Percentiles rank a stretch among this genome's conserved stretches.
Conservation (phyloP, 345 rosid genomes). For the Lepidium aucheri region DNA sequence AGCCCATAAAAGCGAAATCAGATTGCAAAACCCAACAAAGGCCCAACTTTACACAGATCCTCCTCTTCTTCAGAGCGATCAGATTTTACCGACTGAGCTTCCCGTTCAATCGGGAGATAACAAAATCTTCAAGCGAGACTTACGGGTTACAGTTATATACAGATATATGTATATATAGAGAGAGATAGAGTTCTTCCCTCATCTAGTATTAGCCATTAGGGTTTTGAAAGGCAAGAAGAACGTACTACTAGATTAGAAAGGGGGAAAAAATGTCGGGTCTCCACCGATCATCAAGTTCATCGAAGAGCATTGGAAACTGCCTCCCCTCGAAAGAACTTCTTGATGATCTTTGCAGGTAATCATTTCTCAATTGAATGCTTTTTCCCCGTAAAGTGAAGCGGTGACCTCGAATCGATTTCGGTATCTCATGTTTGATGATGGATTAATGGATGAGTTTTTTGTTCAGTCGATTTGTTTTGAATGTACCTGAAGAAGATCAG, state of each 20-base stretch:
- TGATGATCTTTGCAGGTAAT: conserved; percentile 97
- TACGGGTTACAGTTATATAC: background rate
- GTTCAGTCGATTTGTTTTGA: conserved; percentile 90
- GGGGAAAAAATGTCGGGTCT: conserved; percentile 47
- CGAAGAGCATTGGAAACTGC: conserved; percentile 60
- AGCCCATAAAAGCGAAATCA: background rate
- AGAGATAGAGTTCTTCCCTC: background rate
- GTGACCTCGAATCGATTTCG: background rate
- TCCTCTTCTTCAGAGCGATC: conserved; percentile 6
- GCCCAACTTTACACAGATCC: background rate
- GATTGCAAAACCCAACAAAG: background rate
- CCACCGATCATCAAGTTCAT: conserved; percentile 61
- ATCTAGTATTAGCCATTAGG: conserved; percentile 24
- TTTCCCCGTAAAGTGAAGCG: background rate
- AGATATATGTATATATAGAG: background rate
- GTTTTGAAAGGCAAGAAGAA: conserved; percentile 18
- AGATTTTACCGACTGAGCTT: conserved; percentile 13
- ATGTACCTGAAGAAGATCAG: conserved; percentile 96
- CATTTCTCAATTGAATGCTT: background rate
- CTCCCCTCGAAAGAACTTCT: conserved; percentile 96
- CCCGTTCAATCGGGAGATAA: background rate
- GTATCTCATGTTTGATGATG: background rate
- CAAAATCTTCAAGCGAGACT: background rate
- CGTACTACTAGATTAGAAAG: background rate
- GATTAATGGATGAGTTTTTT: background rate